Evolutionary conservation across 768 basidiomycete genomes (phyloP).

Genomic region (Neoboletus magnificus): DNA sequence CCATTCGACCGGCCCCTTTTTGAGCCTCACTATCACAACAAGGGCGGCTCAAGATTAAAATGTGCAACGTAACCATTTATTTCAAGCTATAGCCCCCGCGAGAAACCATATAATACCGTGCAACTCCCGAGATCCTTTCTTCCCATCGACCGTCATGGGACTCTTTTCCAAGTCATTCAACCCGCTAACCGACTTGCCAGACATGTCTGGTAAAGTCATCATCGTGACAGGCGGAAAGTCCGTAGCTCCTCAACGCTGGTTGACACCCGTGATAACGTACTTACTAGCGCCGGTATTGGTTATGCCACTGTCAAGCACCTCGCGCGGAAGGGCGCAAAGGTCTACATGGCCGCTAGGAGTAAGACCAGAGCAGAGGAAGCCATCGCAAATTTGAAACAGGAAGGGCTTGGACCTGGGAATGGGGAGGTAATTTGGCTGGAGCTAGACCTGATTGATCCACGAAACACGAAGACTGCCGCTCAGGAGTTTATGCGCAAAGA

Average conservation of each 20-base stretch:
- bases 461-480: conserved; percentile 45
- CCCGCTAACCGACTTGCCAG: conserved; percentile 38
- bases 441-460: conserved; percentile 50
- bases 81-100: no score
- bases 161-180: conserved; percentile 30
- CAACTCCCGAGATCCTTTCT: background rate
- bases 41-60: no score
- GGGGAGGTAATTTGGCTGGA: conserved; percentile 49
- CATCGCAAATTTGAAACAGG: conserved; percentile 42
- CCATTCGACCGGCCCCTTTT: no score
- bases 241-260: background rate
- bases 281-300: conserved; percentile 46
- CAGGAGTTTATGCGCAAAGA: conserved; percentile 50
- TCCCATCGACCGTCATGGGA: background rate
- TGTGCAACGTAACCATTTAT: no score
- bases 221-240: conserved; percentile 61
- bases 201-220: conserved; percentile 38
- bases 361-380: conserved; percentile 45
- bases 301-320: conserved; percentile 51
- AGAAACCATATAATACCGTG: background rate
- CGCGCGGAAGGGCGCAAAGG: conserved; percentile 52
- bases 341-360: conserved; percentile 55
- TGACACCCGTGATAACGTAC: background rate
- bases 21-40: no score
- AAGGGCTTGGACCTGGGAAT: conserved; percentile 42